Conservation (phyloP, 371 early-diverging fungal species). For the Syncephalis plumigaleata region DNA sequence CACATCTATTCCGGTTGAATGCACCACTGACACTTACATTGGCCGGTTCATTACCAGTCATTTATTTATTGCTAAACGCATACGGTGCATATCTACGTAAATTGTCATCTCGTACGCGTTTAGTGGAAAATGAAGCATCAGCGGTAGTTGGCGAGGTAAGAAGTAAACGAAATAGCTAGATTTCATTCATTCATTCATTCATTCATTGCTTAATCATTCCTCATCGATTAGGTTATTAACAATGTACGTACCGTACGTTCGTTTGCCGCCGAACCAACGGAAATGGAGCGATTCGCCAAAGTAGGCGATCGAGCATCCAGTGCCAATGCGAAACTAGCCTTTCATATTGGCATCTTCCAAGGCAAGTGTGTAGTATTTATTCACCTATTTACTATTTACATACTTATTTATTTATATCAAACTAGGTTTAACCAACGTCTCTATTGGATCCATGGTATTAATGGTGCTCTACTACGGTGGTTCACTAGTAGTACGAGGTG, state of each 20-base stretch:
- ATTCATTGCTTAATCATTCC: neutral
- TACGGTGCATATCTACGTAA: slow-evolving; percentile 55
- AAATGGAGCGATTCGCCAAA: slow-evolving; percentile 30
- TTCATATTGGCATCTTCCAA: slow-evolving; percentile 68
- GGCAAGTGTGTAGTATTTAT: slow-evolving; percentile 13
- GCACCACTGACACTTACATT: slow-evolving; percentile 42
- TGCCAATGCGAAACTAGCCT: slow-evolving; percentile 30
- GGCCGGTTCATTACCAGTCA: slow-evolving; percentile 36
- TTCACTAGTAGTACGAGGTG: slow-evolving; percentile 37
- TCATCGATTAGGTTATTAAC: slow-evolving; percentile 21
- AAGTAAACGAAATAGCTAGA: no score
- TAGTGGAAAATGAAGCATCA: slow-evolving; percentile 31
- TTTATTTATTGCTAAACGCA: slow-evolving; percentile 40
- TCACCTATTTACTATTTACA: slow-evolving; percentile 24
- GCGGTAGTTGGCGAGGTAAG: slow-evolving; percentile 50
- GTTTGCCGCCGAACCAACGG: slow-evolving; percentile 50
- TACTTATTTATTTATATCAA: slow-evolving; percentile 34
- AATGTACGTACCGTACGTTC: slow-evolving; percentile 61
- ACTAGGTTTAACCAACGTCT: neutral
- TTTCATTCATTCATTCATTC: neutral
- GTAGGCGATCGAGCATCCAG: slow-evolving; percentile 23
- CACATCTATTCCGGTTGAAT: slow-evolving; percentile 45
- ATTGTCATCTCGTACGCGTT: slow-evolving; percentile 26
- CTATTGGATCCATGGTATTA: slow-evolving; percentile 13
- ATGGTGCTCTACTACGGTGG: slow-evolving; percentile 61